A percentile compares a stretch with the other conserved stretches of the same genome.
Evolutionary conservation across 352 stramenopile species (phyloP).

Genomic region (Phytophthora niederhauseri): DNA sequence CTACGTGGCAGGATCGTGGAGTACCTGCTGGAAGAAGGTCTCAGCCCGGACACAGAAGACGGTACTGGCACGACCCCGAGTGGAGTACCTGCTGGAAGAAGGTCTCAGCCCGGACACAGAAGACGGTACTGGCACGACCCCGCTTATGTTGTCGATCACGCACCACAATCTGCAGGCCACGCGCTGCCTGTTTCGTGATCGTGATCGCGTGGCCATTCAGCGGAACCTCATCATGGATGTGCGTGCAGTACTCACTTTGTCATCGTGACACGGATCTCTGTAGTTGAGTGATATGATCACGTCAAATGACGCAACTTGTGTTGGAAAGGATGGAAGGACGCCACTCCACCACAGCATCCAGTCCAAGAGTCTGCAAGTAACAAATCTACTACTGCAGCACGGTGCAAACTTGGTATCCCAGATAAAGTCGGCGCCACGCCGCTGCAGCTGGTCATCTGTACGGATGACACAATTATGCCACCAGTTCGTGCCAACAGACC

Average conservation of each 20-base stretch:
- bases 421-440: not conserved
- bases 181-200: slow-evolving; percentile 23
- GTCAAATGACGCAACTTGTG: not conserved
- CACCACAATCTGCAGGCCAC: slow-evolving; percentile 16
- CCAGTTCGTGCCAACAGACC: not conserved
- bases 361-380: not conserved
- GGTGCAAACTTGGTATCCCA: not conserved
- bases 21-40: slow-evolving; percentile 16
- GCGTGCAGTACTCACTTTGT: not conserved
- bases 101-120: slow-evolving; percentile 16
- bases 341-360: not conserved
- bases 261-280: not conserved
- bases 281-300: too few species aligned
- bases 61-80: not conserved
- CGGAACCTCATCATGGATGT: slow-evolving; percentile 29
- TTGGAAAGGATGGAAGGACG: not conserved
- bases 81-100: slow-evolving; percentile 11
- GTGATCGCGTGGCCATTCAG: slow-evolving; percentile 17
- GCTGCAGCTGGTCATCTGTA: not conserved
- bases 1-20: slow-evolving; percentile 19
- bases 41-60: slow-evolving; percentile 17
- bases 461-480: not conserved
- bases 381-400: not conserved
- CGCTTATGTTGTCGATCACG: slow-evolving; percentile 24
- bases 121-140: slow-evolving; percentile 22